Percentiles rank a stretch among this genome's conserved stretches.
Evolutionary conservation across 1,139 yeast species (phyloP).

Genomic region (Geotrichum fermentans): DNA sequence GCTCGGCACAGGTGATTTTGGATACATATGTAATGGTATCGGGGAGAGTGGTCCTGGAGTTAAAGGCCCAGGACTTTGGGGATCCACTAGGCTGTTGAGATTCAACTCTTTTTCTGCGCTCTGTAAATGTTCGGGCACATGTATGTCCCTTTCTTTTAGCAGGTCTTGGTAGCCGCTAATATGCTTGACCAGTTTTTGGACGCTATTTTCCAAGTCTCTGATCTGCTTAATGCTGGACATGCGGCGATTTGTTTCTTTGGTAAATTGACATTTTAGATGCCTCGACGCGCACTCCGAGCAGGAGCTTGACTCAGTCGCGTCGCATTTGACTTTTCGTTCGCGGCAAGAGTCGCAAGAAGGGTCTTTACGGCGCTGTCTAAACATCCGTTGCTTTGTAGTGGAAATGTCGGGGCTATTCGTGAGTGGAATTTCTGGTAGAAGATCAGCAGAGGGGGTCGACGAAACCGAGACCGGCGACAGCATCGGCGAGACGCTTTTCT

Average conservation of each 20-base stretch:
- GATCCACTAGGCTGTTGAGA: neutral
- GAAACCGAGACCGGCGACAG: neutral
- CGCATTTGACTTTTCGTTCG: slow-evolving; percentile 36
- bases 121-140: slow-evolving; percentile 25
- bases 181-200: slow-evolving; percentile 20
- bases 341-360: slow-evolving; percentile 37
- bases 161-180: slow-evolving; percentile 21
- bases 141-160: slow-evolving; percentile 22
- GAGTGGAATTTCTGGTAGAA: neutral
- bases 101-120: slow-evolving; percentile 21
- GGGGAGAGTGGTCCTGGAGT: neutral
- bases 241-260: slow-evolving; percentile 28
- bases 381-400: slow-evolving; percentile 22
- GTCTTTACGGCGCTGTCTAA: slow-evolving; percentile 33
- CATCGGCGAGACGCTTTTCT: neutral
- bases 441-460: neutral
- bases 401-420: neutral
- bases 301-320: slow-evolving; percentile 31
- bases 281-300: slow-evolving; percentile 34
- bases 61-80: neutral
- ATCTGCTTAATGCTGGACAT: slow-evolving; percentile 28
- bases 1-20: no score
- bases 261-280: slow-evolving; percentile 33
- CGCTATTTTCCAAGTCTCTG: slow-evolving; percentile 24
- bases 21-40: no score